Conservation (phyloP, 352 stramenopile species). For the Globisporangium middletonii region DNA sequence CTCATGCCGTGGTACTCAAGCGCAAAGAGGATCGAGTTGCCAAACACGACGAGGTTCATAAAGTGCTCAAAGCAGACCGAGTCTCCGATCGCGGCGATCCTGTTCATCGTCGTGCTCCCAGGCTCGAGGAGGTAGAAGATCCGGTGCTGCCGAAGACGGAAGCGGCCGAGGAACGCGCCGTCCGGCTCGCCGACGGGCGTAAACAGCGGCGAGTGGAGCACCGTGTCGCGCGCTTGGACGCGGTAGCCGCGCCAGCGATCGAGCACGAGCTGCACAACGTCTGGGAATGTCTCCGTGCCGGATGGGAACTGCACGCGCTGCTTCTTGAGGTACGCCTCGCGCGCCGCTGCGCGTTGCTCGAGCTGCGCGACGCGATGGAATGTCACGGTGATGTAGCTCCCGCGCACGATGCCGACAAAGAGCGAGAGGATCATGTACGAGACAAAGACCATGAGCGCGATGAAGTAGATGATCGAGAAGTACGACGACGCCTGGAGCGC, state of each 20-base stretch:
- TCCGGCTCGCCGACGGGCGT: constrained; percentile 31
- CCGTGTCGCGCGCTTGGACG: constrained; percentile 18
- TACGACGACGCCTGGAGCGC: constrained; percentile 67
- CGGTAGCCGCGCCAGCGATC: constrained; percentile 33
- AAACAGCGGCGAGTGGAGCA: constrained; percentile 53
- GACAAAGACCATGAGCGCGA: constrained; percentile 74
- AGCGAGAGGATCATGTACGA: constrained; percentile 83
- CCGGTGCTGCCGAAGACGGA: constrained; percentile 48
- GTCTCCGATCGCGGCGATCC: constrained; percentile 39
- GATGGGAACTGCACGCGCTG: constrained; percentile 47
- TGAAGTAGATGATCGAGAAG: constrained; percentile 76
- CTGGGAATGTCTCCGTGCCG: constrained; percentile 49
- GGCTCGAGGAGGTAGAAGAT: constrained; percentile 62
- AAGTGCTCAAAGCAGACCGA: constrained; percentile 65
- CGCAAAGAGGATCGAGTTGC: constrained; percentile 69
- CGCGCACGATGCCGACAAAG: constrained; percentile 79
- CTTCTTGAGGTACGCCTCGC: constrained; percentile 43
- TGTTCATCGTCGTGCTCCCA: constrained; percentile 41
- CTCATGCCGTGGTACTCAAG: constrained; percentile 77
- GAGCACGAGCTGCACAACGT: constrained; percentile 41
- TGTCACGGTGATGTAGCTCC: constrained; percentile 67
- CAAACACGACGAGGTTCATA: constrained; percentile 72
- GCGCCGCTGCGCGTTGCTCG: constrained; percentile 20
- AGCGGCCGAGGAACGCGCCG: constrained; percentile 51
- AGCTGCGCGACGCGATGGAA: constrained; percentile 30